A percentile compares a stretch with the other conserved stretches of the same genome.
Evolutionary conservation across 768 basidiomycete species (phyloP).

Genomic region (Suillus alpinus): DNA sequence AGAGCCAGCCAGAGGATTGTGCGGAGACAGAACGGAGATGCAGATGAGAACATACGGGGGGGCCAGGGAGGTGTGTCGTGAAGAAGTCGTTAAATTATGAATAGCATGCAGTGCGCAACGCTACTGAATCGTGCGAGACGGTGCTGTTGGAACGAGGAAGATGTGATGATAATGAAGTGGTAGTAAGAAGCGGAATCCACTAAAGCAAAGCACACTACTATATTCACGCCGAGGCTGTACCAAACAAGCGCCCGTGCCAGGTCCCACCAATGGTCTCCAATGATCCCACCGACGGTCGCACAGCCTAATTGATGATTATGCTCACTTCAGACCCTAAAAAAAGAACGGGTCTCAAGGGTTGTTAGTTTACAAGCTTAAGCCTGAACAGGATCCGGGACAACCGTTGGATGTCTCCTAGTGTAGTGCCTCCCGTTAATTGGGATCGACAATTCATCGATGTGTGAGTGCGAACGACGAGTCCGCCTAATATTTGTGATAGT

Average conservation of each 20-base stretch:
- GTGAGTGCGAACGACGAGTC: neutral
- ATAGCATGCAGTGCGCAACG: neutral
- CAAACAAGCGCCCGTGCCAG: neutral
- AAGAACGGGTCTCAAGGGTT: neutral
- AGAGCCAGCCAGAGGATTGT: neutral
- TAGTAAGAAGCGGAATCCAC: neutral
- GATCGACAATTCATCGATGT: neutral
- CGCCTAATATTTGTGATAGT: no score
- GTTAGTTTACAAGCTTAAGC: neutral
- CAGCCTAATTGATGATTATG: neutral
- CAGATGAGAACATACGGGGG: neutral
- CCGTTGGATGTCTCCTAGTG: neutral
- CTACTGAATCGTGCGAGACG: neutral
- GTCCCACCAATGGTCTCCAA: neutral
- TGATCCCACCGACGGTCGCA: neutral
- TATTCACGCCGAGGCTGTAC: neutral
- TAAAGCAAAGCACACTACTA: neutral
- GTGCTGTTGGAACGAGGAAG: neutral
- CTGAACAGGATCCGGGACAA: neutral
- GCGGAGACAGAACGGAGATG: neutral
- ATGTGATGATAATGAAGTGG: neutral
- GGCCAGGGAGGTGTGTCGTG: slow-evolving; percentile 1
- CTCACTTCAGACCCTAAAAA: neutral
- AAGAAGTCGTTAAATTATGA: slow-evolving; percentile 3
- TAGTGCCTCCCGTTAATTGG: neutral